Evolutionary conservation across 768 basidiomycete species (phyloP).

Genomic region (Mrakia hoshinonis): DNA sequence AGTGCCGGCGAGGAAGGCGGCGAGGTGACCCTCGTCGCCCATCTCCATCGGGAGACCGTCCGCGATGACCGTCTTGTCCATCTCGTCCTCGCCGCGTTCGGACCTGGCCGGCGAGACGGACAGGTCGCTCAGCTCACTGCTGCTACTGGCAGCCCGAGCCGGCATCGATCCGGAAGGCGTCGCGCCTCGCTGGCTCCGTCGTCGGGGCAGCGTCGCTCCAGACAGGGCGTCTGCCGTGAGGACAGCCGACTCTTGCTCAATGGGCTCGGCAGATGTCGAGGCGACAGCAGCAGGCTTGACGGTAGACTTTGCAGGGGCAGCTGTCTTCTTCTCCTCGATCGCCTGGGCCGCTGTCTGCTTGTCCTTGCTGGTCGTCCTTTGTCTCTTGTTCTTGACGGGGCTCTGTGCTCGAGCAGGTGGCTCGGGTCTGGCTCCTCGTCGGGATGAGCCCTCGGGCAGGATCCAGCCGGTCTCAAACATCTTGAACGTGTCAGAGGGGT

Average conservation of each 20-base stretch:
- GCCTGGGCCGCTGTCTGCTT: background rate
- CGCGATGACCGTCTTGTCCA: background rate
- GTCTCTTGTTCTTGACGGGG: slow-evolving; percentile 35
- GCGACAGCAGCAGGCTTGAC: background rate
- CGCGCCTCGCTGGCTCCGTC: background rate
- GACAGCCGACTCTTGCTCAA: background rate
- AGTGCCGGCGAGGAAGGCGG: background rate
- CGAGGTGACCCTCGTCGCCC: background rate
- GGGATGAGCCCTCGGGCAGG: slow-evolving; percentile 60
- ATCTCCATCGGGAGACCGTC: background rate
- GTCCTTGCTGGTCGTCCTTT: background rate
- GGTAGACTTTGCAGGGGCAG: slow-evolving; percentile 23
- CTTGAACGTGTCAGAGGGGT: slow-evolving; percentile 62
- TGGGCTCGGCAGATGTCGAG: background rate
- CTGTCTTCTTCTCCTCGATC: slow-evolving; percentile 14
- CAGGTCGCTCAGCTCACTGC: background rate
- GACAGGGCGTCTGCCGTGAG: background rate
- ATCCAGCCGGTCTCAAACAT: slow-evolving; percentile 85
- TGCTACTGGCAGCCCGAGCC: background rate
- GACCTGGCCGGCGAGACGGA: background rate
- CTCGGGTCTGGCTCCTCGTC: slow-evolving; percentile 47
- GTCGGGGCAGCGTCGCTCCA: background rate
- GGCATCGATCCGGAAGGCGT: background rate
- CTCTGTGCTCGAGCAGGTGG: slow-evolving; percentile 46
- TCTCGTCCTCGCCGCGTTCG: background rate